Percentiles rank a stretch among this genome's conserved stretches.
These are phyloP conservation scores for Aspergillus neoniger DNA, from an alignment of 2,329 filamentous ascomycete species.

Conservation along the genomic window DNA sequence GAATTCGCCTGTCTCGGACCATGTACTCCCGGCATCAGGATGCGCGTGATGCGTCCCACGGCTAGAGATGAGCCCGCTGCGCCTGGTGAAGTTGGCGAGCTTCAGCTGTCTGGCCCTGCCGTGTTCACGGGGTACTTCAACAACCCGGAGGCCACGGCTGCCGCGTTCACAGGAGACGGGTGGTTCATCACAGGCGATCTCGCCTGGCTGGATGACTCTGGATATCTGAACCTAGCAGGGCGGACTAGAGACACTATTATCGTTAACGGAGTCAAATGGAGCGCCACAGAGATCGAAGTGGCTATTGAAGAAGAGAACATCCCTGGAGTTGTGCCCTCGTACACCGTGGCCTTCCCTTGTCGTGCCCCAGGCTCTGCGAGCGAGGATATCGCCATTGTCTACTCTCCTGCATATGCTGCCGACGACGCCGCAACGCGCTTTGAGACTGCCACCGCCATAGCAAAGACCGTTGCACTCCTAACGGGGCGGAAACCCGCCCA, in stretches of 20 bases:
- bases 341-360: constrained; percentile 30
- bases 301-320: constrained; percentile 39
- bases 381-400: constrained; percentile 45
- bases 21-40: constrained; percentile 23
- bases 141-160: constrained; percentile 27
- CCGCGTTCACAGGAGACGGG: constrained; percentile 30
- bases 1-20: constrained; percentile 23
- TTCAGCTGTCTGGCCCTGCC: constrained; percentile 26
- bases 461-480: constrained; percentile 6
- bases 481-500: constrained; percentile 5
- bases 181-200: constrained; percentile 34
- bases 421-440: constrained; percentile 13
- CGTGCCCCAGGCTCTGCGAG: constrained; percentile 43
- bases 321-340: constrained; percentile 28
- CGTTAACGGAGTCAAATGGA: constrained; percentile 51
- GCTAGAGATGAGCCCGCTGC: not conserved
- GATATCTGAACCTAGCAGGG: constrained; percentile 16
- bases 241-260: constrained; percentile 47
- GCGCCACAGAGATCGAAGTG: constrained; percentile 41
- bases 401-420: constrained; percentile 29
- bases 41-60: constrained; percentile 19
- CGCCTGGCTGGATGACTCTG: constrained; percentile 16
- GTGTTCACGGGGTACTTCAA: constrained; percentile 35
- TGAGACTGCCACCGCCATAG: constrained; percentile 14
- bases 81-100: constrained; percentile 15